phyloP scores from a whole-genome alignment of 2,329 filamentous ascomycete genomes.

The Phyllachora maydis region DNA sequence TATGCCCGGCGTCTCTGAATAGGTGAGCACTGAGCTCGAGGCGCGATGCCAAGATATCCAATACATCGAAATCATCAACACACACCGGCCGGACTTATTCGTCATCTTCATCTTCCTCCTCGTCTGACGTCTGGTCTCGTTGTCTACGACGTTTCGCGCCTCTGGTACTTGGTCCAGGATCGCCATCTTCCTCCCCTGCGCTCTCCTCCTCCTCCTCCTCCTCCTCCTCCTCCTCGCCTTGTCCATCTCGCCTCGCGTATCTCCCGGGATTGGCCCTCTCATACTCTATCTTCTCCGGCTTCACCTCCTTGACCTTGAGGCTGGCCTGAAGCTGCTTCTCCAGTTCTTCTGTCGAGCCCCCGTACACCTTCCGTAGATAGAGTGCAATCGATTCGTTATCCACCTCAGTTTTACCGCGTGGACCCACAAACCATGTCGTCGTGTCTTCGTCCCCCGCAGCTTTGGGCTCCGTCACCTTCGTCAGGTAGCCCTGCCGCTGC shows the following conservation, averaged over 20 bases:
- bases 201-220: conserved; percentile 6
- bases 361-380: conserved; percentile 43
- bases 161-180: conserved; percentile 3
- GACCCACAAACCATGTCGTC: conserved; percentile 67
- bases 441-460: conserved; percentile 47
- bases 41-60: too few species aligned
- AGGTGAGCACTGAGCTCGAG: too few species aligned
- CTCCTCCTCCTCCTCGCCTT: conserved; percentile 3
- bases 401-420: conserved; percentile 70
- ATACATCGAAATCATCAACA: too few species aligned
- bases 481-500: conserved; percentile 65
- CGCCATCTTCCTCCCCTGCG: conserved; percentile 5
- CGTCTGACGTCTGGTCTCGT: not conserved
- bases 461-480: conserved; percentile 50
- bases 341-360: conserved; percentile 27
- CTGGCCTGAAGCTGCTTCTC: conserved; percentile 40
- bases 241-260: conserved; percentile 1
- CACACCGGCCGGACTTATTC: too few species aligned
- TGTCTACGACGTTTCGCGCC: conserved; percentile 2
- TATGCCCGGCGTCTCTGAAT: too few species aligned
- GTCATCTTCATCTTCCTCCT: conserved; percentile 3
- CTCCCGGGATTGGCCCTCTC: conserved; percentile 1
- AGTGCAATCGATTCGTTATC: conserved; percentile 55
- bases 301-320: conserved; percentile 25
- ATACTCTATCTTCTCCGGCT: conserved; percentile 3